Evolutionary conservation across 73 alveolate species (phyloP).

Genomic region (Halteria grandinella): DNA sequence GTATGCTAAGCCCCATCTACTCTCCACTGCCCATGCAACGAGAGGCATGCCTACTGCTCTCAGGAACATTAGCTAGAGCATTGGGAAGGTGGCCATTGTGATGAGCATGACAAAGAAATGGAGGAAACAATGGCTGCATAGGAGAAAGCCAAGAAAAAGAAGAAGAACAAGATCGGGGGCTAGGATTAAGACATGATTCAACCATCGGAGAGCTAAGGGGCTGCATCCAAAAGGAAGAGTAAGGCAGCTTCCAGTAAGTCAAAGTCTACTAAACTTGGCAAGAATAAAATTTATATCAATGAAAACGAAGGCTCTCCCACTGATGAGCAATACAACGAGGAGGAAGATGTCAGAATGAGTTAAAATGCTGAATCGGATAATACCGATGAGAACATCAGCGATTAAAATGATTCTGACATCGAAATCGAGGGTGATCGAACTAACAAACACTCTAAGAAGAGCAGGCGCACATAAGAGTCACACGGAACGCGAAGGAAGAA

Average conservation of each 20-base stretch:
- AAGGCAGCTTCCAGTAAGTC: not conserved
- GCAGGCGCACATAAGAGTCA: not conserved
- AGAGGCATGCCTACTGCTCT: conserved; percentile 30
- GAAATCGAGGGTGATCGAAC: not conserved
- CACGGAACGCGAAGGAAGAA: not conserved
- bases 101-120: conserved; percentile 37
- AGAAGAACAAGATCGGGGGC: not conserved
- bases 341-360: not conserved
- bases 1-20: conserved; percentile 7
- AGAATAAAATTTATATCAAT: not conserved
- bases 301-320: not conserved
- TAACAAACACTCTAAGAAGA: not conserved
- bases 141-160: not conserved
- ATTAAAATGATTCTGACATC: not conserved
- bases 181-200: not conserved
- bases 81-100: conserved; percentile 39
- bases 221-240: not conserved
- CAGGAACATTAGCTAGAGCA: conserved; percentile 14
- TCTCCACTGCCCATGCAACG: conserved; percentile 30
- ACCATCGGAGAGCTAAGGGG: not conserved
- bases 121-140: not conserved
- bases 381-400: conserved; percentile 12
- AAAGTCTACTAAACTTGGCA: not conserved
- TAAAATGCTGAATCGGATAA: not conserved
- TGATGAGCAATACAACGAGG: not conserved